phyloP scores from a whole-genome alignment of 1,284 basidiomycete species.

The Microstroma glucosiphilum region DNA sequence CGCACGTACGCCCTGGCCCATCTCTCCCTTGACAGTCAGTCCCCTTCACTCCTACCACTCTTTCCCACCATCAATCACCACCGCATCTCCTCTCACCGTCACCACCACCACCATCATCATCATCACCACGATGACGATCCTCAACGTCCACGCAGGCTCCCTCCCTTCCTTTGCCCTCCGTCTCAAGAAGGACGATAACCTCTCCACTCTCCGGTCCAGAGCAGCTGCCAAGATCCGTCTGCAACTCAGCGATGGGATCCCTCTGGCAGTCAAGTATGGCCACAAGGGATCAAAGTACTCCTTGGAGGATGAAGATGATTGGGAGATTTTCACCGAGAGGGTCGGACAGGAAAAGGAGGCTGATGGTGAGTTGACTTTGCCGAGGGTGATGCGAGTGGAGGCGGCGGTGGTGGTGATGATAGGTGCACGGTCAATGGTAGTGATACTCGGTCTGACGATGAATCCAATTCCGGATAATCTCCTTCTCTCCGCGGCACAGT shows the following conservation, averaged over 20 bases:
- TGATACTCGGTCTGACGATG: neutral
- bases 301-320: constrained; percentile 48
- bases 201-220: constrained; percentile 23
- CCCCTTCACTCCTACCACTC: no score
- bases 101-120: neutral
- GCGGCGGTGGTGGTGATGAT: neutral
- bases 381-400: neutral
- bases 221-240: constrained; percentile 43
- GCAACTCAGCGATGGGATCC: constrained; percentile 37
- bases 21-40: no score
- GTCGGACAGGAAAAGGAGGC: constrained; percentile 39
- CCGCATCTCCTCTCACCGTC: neutral
- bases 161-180: constrained; percentile 46
- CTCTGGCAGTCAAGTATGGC: constrained; percentile 44
- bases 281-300: constrained; percentile 37
- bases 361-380: constrained; percentile 30
- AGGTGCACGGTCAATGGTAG: neutral
- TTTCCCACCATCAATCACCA: no score
- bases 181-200: constrained; percentile 34
- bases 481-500: constrained; percentile 19
- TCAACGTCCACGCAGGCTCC: constrained; percentile 40
- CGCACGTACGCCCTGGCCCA: no score
- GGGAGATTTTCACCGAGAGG: constrained; percentile 47
- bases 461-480: neutral
- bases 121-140: constrained; percentile 13